Evolutionary conservation across 1,139 yeast species (phyloP), one percentile per base, ranked within the genome.

Genomic region (Protomyces inouyei): DNA sequence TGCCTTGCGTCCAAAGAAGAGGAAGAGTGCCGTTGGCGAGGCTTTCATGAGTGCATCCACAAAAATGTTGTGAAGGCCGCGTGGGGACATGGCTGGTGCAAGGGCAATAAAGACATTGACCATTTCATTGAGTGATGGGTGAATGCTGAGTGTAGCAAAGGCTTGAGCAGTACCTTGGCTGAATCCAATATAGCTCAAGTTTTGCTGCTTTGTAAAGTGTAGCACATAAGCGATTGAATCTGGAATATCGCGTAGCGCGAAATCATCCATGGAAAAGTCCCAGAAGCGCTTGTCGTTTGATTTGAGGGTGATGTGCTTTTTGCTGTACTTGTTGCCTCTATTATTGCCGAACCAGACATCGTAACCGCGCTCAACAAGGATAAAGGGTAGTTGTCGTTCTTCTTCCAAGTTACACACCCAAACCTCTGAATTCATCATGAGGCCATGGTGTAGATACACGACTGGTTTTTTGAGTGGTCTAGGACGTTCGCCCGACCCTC

Each of bases 291-390:
- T 69, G 16, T 82, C 81, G 14, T 76, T 74, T 0, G 86, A 82
- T 56, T 75, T 76, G 55, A 74, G 71, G 12, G 72, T 67, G 56
- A 80, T 68, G 70, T 82, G 84, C 66, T 82, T 82, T 63, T 85
- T 79, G 28, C 93, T 85, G 76, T 90, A 90, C 76, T 90, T 90
- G 76, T 90, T 91, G 28, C 97, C 97, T 64, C 97, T 78, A 72
- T 90, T 90, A 74, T 90, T 90, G 1, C 97, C 97, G 68, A 90
- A 76, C 92, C 95, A 90, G n/a, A 90, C 96, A 72, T 90, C 96
- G 73, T 85, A 90, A 2, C 96, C 96, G 67, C 85, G 74, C 68
- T 88, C 92, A 65, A 86, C 88, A 55, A 92, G 78, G 1, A 83
- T 78, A 72, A 88, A 86, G 0, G 98, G 97, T 64, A 92, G 75